A percentile compares a stretch with the other conserved stretches of the same genome.
phyloP scores from a whole-genome alignment of 2,329 filamentous ascomycete genomes.

The Aspergillus texensis region DNA sequence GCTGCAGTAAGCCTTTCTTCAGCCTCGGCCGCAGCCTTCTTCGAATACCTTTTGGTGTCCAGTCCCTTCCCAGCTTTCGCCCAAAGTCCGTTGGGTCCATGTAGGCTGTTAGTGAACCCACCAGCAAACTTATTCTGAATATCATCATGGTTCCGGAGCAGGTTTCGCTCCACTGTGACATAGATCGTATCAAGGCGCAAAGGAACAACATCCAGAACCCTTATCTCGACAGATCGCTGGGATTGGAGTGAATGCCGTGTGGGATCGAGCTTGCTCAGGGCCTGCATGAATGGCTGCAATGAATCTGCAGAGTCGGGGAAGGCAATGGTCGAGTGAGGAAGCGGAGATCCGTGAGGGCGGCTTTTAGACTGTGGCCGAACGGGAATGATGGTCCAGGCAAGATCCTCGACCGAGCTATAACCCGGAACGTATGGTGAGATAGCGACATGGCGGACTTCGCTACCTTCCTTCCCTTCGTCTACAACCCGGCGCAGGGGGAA shows the following conservation, averaged over 20 bases:
- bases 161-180: conserved; percentile 79
- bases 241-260: conserved; percentile 73
- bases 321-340: conserved; percentile 78
- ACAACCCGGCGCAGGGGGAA: not conserved
- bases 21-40: conserved; percentile 46
- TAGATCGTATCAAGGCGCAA: conserved; percentile 82
- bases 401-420: conserved; percentile 55
- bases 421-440: conserved; percentile 50
- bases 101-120: conserved; percentile 49
- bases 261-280: conserved; percentile 72
- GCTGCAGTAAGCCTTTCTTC: conserved; percentile 64
- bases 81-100: conserved; percentile 45
- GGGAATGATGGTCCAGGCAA: conserved; percentile 83
- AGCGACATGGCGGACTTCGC: conserved; percentile 47
- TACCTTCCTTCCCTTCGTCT: conserved; percentile 27
- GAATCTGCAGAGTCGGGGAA: conserved; percentile 71
- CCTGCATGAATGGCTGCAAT: conserved; percentile 77
- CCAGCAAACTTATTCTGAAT: conserved; percentile 81
- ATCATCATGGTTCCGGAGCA: conserved; percentile 77
- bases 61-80: conserved; percentile 34
- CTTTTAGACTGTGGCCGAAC: conserved; percentile 57
- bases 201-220: conserved; percentile 78
- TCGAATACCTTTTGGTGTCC: conserved; percentile 37
- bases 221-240: conserved; percentile 79
- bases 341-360: conserved; percentile 57